Evolutionary conservation across 306 rosid genomes (phyloP), one percentile per base, ranked within the genome.

Genomic region (Delonix regia): DNA sequence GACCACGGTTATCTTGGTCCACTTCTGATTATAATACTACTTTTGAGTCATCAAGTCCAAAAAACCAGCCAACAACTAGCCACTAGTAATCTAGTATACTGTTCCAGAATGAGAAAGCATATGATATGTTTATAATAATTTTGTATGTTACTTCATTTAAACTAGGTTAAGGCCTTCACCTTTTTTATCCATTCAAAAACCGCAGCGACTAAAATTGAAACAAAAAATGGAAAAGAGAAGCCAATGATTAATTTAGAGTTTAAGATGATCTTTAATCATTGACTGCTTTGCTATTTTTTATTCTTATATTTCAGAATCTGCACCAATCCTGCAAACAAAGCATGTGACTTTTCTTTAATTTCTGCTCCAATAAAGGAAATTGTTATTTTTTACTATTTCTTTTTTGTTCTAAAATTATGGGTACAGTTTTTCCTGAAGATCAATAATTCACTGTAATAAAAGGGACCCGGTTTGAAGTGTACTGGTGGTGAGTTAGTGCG

Each of bases 381-480:
- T 33, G 8, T 71, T 60, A 13, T 52, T 77, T 33, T 36, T 12
- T 52, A 30, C 28, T 44, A 64, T 7, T 48, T 56, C 22, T 41
- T 42, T 30, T 12, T 64, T 36, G 11, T 16, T 59, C 69, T 34
- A 25, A 34, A 21, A 56, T 57, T 44, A 42, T 33, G 71, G 71
- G 42, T 11, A 57, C 45, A 3, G 13, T 55, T 36, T 47, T 18
- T 33, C 3, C 6, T 10, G 5, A 36, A 36, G 44, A n/a, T 13
- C 74, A 42, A 39, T 71, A 14, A 71, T 48, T 62, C 36, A 44
- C 47, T 16, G 18, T 42, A 59, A 14, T 33, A 34, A 70, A 81
- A 47, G 48, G 55, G 47, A 76, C 81, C 69, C 76, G 81, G 65
- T 68, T 30, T 49, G 36, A 73, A 66, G 52, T n/a, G 48, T 10